Percentiles rank a stretch among this genome's conserved stretches.
Evolutionary conservation across 2,329 filamentous ascomycete species (phyloP).

Genomic region (Lojkania enalia): DNA sequence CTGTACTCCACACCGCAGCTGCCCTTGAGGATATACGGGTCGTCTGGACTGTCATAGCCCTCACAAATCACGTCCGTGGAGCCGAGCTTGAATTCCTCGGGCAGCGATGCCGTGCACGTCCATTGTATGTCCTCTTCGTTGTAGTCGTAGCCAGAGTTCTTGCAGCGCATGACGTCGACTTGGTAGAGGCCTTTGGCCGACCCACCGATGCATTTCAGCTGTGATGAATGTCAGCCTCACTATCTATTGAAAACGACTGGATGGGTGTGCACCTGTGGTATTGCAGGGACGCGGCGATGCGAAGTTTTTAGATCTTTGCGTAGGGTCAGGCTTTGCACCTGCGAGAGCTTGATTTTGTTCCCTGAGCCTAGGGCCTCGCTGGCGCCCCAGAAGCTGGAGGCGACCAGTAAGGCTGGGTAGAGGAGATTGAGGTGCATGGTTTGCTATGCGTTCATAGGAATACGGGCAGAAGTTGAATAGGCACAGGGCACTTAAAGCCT

Average conservation of each 20-base stretch:
- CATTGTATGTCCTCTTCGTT: slow-evolving; percentile 84
- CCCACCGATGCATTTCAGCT: slow-evolving; percentile 75
- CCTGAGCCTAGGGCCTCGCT: slow-evolving; percentile 38
- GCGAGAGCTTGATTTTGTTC: slow-evolving; percentile 63
- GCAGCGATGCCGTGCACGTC: slow-evolving; percentile 74
- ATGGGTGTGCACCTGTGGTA: too few species aligned
- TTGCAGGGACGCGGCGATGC: slow-evolving; percentile 72
- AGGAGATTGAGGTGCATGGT: slow-evolving; percentile 39
- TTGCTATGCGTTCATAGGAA: too few species aligned
- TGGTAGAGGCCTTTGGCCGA: slow-evolving; percentile 65
- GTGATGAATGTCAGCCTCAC: too few species aligned
- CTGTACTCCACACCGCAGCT: slow-evolving; percentile 93
- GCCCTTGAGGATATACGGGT: slow-evolving; percentile 85
- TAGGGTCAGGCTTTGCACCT: slow-evolving; percentile 78
- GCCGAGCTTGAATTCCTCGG: slow-evolving; percentile 72
- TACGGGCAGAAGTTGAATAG: too few species aligned
- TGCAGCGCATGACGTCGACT: slow-evolving; percentile 85
- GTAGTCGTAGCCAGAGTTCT: slow-evolving; percentile 81
- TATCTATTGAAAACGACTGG: too few species aligned
- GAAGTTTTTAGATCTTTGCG: slow-evolving; percentile 69
- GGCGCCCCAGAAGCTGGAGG: slow-evolving; percentile 23
- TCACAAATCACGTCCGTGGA: slow-evolving; percentile 91
- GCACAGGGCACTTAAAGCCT: too few species aligned
- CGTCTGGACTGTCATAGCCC: slow-evolving; percentile 75
- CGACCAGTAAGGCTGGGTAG: slow-evolving; percentile 36